These are phyloP conservation scores for Carex pumila DNA, from an alignment of 176 grass and related monocot genomes.

Conservation along the genomic window DNA sequence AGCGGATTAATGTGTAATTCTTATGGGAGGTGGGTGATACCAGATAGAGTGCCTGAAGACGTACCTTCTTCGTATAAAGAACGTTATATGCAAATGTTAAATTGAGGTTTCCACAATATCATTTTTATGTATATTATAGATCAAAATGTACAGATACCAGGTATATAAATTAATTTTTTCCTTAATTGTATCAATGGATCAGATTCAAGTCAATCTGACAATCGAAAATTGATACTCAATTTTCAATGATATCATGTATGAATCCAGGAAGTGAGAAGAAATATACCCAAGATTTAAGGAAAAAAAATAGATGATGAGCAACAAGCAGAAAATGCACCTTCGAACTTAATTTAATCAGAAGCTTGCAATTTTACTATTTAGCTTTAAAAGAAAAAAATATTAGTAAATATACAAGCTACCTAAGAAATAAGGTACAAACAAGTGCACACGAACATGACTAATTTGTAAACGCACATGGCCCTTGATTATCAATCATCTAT, in stretches of 20 bases:
- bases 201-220: neutral
- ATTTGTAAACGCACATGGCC: neutral
- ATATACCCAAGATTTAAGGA: too few relatives aligned
- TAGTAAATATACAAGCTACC: neutral
- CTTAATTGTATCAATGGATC: neutral
- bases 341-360: neutral
- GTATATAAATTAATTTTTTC: neutral
- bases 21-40: conserved; percentile 26
- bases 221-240: neutral
- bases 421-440: neutral
- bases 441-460: too few relatives aligned
- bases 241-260: neutral
- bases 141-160: neutral
- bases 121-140: neutral
- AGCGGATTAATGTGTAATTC: conserved; percentile 21
- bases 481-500: neutral
- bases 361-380: neutral
- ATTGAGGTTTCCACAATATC: too few relatives aligned
- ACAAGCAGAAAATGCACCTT: neutral
- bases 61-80: too few relatives aligned
- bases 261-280: neutral
- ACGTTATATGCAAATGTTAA: neutral
- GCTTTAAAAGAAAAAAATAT: neutral
- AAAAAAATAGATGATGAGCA: neutral
- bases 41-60: conserved; percentile 22